These are phyloP conservation scores for Komagataella populi DNA, from an alignment of 805 yeast species.

Conservation along the genomic window DNA sequence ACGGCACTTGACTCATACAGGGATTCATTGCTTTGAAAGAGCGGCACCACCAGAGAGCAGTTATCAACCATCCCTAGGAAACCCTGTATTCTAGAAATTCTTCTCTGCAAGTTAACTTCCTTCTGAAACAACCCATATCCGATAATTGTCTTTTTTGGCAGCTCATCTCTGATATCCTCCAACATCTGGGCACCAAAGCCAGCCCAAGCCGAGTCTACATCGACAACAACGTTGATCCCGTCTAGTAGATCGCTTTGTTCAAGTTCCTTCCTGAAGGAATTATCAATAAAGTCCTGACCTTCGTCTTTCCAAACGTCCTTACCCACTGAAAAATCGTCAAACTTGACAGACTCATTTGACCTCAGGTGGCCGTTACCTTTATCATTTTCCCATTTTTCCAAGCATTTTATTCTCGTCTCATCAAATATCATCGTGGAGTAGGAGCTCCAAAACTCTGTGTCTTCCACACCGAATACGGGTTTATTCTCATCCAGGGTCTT, in stretches of 20 bases:
- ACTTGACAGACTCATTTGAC: conserved; percentile 11
- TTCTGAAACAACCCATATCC: conserved; percentile 30
- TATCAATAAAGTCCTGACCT: conserved; percentile 40
- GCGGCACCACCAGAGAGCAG: conserved; percentile 34
- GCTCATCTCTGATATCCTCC: conserved; percentile 51
- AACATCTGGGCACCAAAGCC: conserved; percentile 49
- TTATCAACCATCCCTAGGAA: conserved; percentile 27
- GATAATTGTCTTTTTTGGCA: conserved; percentile 31
- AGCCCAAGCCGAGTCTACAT: conserved; percentile 75
- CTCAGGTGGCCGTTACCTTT: conserved; percentile 12
- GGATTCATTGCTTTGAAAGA: neutral
- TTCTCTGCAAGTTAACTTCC: conserved; percentile 9
- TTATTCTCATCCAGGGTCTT: conserved; percentile 35
- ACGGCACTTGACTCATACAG: neutral
- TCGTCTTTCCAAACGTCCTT: conserved; percentile 35
- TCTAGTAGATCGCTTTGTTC: conserved; percentile 67
- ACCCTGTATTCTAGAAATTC: neutral
- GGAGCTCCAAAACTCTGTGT: conserved; percentile 68
- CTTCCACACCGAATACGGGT: conserved; percentile 21
- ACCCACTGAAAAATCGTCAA: conserved; percentile 42
- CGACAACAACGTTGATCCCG: conserved; percentile 61
- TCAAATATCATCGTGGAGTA: conserved; percentile 53
- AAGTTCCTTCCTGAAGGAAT: conserved; percentile 40
- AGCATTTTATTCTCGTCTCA: conserved; percentile 40
- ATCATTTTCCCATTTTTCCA: conserved; percentile 49